Evolutionary conservation across 2,329 filamentous ascomycete genomes (phyloP), one percentile per base, ranked within the genome.

Genomic region (Alternaria sp.): DNA sequence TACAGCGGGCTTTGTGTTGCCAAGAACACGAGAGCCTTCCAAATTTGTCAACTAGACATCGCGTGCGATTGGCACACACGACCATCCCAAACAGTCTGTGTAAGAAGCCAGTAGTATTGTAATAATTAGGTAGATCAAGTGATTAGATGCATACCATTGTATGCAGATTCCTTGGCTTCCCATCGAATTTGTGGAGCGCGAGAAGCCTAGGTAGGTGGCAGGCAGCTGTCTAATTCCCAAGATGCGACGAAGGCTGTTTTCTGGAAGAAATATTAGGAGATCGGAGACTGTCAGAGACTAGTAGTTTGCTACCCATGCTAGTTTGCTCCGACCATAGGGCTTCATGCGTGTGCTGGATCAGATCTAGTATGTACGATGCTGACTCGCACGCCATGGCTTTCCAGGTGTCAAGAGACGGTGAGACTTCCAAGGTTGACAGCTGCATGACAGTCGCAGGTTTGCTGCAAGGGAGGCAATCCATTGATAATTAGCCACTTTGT

Each of bases 371-470:
- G 47, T 47, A 50, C 61, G n/a, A 26, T 54, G 18, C 61, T 63
- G 61, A 56, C 57, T 60, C 57, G 61, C 26, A 23, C 23, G 51
- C 57, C 37, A 51, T 41, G 37, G 37, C 37, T 41, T 41, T 41
- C 37, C 37, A 60, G 57, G 30, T 60, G 51, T 63, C 60, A 55
- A 49, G 43, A 43, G 54, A 61, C 55, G 54, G 59, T 61, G 55
- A 61, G 56, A 55, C 56, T 58, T 26, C 23, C 23, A 25, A 25
- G 23, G 23, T 25, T 63, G 60, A 63, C 56, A 60, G 56, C 30
- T 60, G 49, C 60, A 63, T 37, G 30, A 33, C 43, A 49, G 56
- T 63, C 54, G 49, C 56, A 63, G 50, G 20, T 55, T 37, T 51
- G 57, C 47, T 49, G 56, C 47, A 58, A 26, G 50, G 37, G 46